phyloP scores from a whole-genome alignment of 805 yeast genomes.

The Scheffersomyces spartinae region DNA sequence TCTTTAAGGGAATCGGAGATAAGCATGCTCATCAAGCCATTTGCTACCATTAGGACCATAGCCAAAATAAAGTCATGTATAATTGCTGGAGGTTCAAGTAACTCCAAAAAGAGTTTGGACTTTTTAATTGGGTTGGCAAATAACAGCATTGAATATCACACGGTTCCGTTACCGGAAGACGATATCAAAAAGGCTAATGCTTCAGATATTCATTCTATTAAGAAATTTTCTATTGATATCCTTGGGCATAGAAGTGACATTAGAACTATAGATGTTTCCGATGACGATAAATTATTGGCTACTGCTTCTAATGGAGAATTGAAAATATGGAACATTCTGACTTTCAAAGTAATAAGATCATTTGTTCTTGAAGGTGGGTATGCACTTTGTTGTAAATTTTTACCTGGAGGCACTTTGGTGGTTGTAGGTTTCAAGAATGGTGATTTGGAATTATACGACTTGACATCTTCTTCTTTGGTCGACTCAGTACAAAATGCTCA shows the following conservation, averaged over 20 bases:
- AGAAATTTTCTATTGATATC: slow-evolving; percentile 50
- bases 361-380: slow-evolving; percentile 69
- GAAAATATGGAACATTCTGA: slow-evolving; percentile 77
- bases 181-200: slow-evolving; percentile 34
- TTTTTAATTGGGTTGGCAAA: slow-evolving; percentile 55
- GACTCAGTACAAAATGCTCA: slow-evolving; percentile 65
- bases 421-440: slow-evolving; percentile 88
- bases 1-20: slow-evolving; percentile 34
- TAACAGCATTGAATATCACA: slow-evolving; percentile 65
- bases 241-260: slow-evolving; percentile 88
- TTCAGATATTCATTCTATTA: slow-evolving; percentile 32
- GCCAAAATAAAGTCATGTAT: slow-evolving; percentile 53
- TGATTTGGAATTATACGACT: slow-evolving; percentile 70
- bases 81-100: slow-evolving; percentile 47
- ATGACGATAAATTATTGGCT: slow-evolving; percentile 69
- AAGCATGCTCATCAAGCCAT: slow-evolving; percentile 54
- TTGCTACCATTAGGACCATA: slow-evolving; percentile 51
- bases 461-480: slow-evolving; percentile 67
- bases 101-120: slow-evolving; percentile 39
- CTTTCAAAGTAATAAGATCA: slow-evolving; percentile 69
- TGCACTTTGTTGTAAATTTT: slow-evolving; percentile 64
- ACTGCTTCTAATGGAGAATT: slow-evolving; percentile 86
- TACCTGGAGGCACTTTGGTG: slow-evolving; percentile 86
- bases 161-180: slow-evolving; percentile 44
- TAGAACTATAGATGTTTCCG: slow-evolving; percentile 70